Percentiles rank a stretch among this genome's conserved stretches.
Evolutionary conservation across 108 stramenopile species (phyloP).

Genomic region (Nitzschia inconspicua): DNA sequence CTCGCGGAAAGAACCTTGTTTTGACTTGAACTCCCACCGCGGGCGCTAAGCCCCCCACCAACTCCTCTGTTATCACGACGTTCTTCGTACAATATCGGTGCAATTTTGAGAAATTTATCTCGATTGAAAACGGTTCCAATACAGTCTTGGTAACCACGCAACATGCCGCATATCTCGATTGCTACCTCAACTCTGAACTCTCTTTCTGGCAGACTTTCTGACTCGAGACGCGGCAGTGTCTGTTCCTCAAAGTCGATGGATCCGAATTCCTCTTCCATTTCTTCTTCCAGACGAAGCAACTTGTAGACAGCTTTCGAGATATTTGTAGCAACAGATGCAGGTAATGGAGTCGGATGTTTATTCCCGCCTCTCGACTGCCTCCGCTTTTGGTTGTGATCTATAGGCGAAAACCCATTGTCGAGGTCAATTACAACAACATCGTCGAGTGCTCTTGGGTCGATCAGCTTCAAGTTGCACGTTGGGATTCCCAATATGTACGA

Average conservation of each 20-base stretch:
- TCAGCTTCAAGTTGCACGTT: conserved; percentile 47
- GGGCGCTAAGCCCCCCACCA: conserved; percentile 13
- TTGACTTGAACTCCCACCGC: not conserved
- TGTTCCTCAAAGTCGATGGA: conserved; percentile 25
- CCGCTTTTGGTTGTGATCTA: conserved; percentile 38
- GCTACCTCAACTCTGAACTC: conserved; percentile 80
- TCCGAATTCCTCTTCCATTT: conserved; percentile 56
- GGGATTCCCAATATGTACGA: conserved; percentile 80
- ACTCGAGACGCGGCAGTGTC: conserved; percentile 66
- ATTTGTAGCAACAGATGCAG: conserved; percentile 63
- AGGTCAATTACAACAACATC: conserved; percentile 85
- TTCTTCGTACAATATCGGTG: conserved; percentile 80
- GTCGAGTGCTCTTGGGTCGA: conserved; percentile 60
- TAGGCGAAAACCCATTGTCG: conserved; percentile 60
- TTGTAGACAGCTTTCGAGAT: conserved; percentile 74
- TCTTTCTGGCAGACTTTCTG: conserved; percentile 72
- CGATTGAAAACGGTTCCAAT: conserved; percentile 81
- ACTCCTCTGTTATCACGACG: conserved; percentile 30
- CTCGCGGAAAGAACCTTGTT: conserved; percentile 58
- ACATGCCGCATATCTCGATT: conserved; percentile 73
- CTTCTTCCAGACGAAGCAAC: conserved; percentile 71
- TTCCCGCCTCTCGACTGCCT: conserved; percentile 5
- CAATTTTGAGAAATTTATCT: conserved; percentile 75
- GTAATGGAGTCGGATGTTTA: conserved; percentile 67
- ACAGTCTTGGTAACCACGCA: conserved; percentile 84